A percentile compares a stretch with the other conserved stretches of the same genome.
These are phyloP conservation scores for Wakefieldia striispora DNA, from an alignment of 768 basidiomycete genomes.

Conservation along the genomic window DNA sequence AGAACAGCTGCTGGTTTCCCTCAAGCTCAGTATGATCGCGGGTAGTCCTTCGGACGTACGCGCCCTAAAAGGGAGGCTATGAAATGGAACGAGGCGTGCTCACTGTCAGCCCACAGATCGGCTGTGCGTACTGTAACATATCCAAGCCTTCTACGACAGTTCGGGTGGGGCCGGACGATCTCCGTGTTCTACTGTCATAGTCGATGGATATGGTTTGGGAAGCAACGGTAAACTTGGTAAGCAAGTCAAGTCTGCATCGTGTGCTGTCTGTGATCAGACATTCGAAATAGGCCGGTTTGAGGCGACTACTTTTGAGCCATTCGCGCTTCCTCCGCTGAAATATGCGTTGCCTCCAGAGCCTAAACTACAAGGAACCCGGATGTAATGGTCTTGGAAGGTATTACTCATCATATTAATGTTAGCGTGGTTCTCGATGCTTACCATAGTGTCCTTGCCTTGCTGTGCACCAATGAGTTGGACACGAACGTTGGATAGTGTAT, in stretches of 20 bases:
- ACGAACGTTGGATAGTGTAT: neutral
- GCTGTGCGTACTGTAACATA: neutral
- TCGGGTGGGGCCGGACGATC: neutral
- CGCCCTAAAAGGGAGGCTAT: constrained; percentile 15
- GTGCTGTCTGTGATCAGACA: too few relatives aligned
- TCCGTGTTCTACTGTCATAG: neutral
- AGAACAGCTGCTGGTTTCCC: too few relatives aligned
- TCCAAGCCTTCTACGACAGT: neutral
- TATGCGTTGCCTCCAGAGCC: too few relatives aligned
- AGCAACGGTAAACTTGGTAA: too few relatives aligned
- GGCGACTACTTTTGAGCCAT: too few relatives aligned
- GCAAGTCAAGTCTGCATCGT: too few relatives aligned
- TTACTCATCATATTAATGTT: too few relatives aligned
- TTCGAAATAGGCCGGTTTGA: too few relatives aligned
- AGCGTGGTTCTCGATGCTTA: too few relatives aligned
- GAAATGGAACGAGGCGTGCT: constrained; percentile 11
- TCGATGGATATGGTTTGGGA: neutral
- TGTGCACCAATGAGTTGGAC: neutral
- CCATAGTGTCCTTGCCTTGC: neutral
- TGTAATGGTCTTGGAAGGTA: too few relatives aligned
- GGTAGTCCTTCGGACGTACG: neutral
- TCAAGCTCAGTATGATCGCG: neutral
- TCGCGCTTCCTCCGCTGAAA: too few relatives aligned
- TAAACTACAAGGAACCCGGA: too few relatives aligned
- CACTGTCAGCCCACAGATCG: neutral